Percentiles rank a stretch among this genome's conserved stretches.
Conservation (phyloP, 768 basidiomycete species). For the Boletus barrowsii region DNA sequence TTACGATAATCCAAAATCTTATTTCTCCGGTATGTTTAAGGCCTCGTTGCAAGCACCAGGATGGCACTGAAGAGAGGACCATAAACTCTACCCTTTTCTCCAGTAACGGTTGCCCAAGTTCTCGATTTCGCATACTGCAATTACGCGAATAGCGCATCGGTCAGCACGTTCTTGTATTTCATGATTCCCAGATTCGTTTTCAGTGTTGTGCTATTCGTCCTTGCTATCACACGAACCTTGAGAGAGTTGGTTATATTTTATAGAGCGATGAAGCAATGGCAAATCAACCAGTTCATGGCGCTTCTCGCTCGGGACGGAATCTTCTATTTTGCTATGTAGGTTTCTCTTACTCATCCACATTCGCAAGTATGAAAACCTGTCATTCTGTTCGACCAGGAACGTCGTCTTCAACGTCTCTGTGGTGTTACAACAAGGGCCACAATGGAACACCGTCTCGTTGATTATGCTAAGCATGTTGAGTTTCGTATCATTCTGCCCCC, state of each 20-base stretch:
- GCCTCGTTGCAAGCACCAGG: too few relatives aligned
- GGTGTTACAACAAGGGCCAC: not conserved
- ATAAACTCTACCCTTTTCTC: not conserved
- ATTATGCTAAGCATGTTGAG: not conserved
- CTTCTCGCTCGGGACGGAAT: not conserved
- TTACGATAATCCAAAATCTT: not conserved
- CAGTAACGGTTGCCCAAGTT: not conserved
- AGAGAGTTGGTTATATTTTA: not conserved
- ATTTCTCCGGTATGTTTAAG: not conserved
- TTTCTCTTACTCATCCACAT: not conserved
- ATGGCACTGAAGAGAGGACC: not conserved
- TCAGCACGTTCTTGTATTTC: not conserved
- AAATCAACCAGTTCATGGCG: not conserved
- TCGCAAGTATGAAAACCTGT: not conserved
- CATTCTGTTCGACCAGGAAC: not conserved
- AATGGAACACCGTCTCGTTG: not conserved
- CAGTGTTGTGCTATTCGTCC: not conserved
- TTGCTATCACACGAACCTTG: not conserved
- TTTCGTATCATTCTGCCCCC: not conserved
- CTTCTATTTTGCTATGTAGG: slow-evolving; percentile 3
- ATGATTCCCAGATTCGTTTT: not conserved
- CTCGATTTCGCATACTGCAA: not conserved
- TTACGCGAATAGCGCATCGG: not conserved
- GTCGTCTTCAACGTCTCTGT: not conserved
- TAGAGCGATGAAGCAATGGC: not conserved